Base-by-base conservation (phyloP, 495 filamentous ascomycete genomes). In the Delitschia confertaspora region DNA sequence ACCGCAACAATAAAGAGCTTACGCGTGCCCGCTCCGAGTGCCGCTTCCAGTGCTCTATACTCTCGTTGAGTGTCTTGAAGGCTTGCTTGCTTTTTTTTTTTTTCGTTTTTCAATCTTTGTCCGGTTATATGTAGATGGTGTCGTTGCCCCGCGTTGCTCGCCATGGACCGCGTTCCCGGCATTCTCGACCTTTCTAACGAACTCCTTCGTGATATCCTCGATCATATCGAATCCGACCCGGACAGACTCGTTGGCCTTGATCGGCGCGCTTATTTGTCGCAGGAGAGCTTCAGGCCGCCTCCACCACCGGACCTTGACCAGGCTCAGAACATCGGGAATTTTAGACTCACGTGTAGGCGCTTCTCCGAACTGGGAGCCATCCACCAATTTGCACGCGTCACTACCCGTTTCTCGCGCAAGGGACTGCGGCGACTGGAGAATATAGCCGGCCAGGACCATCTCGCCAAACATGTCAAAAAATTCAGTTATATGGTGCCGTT, bases 401-500 rank as follows among this genome's bases (percentile, higher is more conserved):
- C 68, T 6, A 65, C 76, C 16, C 70, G 80, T 24, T 83, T 82
- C 47, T 79, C 75, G 4, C 48, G 53, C 9, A 64, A 69, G 38
- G 80, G 77, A 1, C 74, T 85, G 38, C 58, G 63, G 22, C 64
- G 72, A 33, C 58, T 85, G 33, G 69, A 76, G 16, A 64, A 64
- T 13, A 69, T 76, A 24, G 62, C 66, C 18, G 51, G 51, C 21
- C 60, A 64, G 32, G 56, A 59, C 10, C 71, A 79, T 55, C 66
- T 80, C 14, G 72, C 75, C 25, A 67, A 64, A 47, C 70, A 79
- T 63, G 77, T 82, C 34, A 75, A 70, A 60, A 74, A 78, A 55
- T 76, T 85, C 59, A 79, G 75, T 52, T 85, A 85, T 58, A 72
- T 84, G 63, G 74, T 84, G 57, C 78, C 78, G 55, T 77, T 72